Conservation (phyloP, 768 basidiomycete genomes). For the Asterophora parasitica region DNA sequence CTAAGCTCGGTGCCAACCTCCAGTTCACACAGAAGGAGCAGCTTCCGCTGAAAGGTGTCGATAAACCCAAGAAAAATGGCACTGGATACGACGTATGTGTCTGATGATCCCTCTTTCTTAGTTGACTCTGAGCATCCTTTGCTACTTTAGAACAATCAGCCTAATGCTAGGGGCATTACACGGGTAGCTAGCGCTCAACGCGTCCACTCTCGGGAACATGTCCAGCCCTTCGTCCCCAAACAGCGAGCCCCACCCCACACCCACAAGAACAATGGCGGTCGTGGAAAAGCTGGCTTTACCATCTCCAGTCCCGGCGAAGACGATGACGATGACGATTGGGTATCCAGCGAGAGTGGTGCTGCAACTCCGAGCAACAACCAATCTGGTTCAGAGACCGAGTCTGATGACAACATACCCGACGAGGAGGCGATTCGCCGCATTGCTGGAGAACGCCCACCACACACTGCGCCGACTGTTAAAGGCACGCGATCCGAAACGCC, state of each 20-base stretch:
- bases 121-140: conserved; percentile 1
- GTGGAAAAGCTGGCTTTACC: conserved; percentile 52
- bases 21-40: conserved; percentile 68
- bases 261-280: conserved; percentile 25
- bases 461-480: conserved; percentile 7
- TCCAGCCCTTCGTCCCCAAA: conserved; percentile 20
- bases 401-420: conserved; percentile 26
- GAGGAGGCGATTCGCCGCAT: conserved; percentile 19
- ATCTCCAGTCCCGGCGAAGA: conserved; percentile 45
- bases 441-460: conserved; percentile 11
- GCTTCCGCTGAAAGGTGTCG: conserved; percentile 35
- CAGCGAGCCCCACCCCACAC: conserved; percentile 20
- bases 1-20: conserved; percentile 54
- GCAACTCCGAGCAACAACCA: conserved; percentile 55
- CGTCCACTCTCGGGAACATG: conserved; percentile 29
- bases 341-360: conserved; percentile 73
- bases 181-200: conserved; percentile 33
- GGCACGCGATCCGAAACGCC: conserved; percentile 10
- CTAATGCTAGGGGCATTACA: conserved; percentile 23
- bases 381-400: conserved; percentile 40
- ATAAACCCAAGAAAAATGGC: conserved; percentile 49
- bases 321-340: conserved; percentile 68
- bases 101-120: conserved; percentile 11
- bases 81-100: conserved; percentile 41
- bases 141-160: conserved; percentile 14